Percentiles rank a stretch among this genome's conserved stretches.
Conservation (phyloP, 139 green algal genomes). For the Picochlorum sp. region DNA sequence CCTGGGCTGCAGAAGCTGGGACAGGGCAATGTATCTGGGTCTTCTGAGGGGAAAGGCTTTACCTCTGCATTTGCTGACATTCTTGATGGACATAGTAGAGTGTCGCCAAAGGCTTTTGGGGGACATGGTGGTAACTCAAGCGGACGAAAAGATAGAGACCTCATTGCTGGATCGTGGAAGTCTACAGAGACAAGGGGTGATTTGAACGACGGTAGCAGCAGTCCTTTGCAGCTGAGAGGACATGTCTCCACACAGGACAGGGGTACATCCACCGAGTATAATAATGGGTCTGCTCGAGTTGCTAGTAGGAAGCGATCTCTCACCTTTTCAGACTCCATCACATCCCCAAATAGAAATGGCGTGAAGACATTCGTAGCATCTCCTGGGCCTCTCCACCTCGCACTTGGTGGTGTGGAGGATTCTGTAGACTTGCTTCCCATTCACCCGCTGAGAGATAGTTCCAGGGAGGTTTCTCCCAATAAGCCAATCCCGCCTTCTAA, state of each 20-base stretch:
- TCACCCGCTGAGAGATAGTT: slow-evolving; percentile 4
- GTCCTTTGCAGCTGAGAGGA: background rate
- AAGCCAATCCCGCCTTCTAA: background rate
- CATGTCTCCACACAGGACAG: too few relatives aligned
- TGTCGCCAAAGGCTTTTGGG: background rate
- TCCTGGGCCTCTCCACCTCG: background rate
- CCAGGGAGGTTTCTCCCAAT: background rate
- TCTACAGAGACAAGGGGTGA: too few relatives aligned
- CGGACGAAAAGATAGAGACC: background rate
- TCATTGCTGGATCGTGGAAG: too few relatives aligned
- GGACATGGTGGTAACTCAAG: background rate
- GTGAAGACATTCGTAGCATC: background rate
- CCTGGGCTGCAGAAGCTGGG: background rate
- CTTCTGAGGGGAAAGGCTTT: background rate
- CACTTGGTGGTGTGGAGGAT: background rate
- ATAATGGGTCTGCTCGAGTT: too few relatives aligned
- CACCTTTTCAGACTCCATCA: too few relatives aligned
- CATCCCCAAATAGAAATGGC: too few relatives aligned
- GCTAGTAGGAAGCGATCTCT: too few relatives aligned
- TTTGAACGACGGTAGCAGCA: background rate
- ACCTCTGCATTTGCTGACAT: slow-evolving; percentile 23
- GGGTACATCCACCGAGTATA: too few relatives aligned
- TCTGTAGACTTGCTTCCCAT: slow-evolving; percentile 27
- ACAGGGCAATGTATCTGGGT: background rate
- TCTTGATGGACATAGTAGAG: slow-evolving; percentile 10